phyloP scores from a whole-genome alignment of 1,284 basidiomycete genomes.

The Cutaneotrichosporon cutaneum region DNA sequence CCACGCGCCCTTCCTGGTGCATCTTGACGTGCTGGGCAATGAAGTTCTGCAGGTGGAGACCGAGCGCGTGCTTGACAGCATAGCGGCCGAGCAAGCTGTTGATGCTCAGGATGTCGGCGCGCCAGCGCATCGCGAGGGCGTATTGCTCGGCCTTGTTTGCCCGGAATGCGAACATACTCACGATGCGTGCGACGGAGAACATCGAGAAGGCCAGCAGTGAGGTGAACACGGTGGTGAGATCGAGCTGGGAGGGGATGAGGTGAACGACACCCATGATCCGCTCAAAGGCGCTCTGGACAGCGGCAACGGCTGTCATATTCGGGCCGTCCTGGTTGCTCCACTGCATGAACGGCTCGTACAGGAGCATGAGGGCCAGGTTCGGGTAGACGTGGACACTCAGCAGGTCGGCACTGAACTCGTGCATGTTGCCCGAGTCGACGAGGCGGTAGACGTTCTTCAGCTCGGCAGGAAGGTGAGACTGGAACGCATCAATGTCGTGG shows the following conservation, averaged over 20 bases:
- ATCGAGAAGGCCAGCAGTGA: conserved; percentile 38
- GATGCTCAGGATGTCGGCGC: conserved; percentile 34
- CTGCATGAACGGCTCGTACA: conserved; percentile 44
- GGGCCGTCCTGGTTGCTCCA: conserved; percentile 19
- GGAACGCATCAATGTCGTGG: conserved; percentile 38
- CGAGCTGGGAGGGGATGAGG: conserved; percentile 44
- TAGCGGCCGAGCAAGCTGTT: conserved; percentile 23
- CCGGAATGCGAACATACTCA: conserved; percentile 33
- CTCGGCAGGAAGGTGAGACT: conserved; percentile 29
- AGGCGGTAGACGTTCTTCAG: conserved; percentile 38
- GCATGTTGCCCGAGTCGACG: conserved; percentile 22
- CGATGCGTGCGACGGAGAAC: conserved; percentile 37
- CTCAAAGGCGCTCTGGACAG: conserved; percentile 36
- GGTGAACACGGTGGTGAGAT: conserved; percentile 38
- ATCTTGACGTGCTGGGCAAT: conserved; percentile 15
- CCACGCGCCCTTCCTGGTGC: conserved; percentile 6
- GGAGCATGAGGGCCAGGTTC: conserved; percentile 33
- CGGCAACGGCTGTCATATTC: conserved; percentile 11
- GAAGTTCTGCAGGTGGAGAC: conserved; percentile 12
- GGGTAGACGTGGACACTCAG: conserved; percentile 43
- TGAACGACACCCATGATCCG: conserved; percentile 39
- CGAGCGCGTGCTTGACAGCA: conserved; percentile 20
- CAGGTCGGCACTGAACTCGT: conserved; percentile 33
- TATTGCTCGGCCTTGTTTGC: conserved; percentile 28
- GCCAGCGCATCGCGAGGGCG: conserved; percentile 31